These are phyloP conservation scores for Aspergillus pseudotamarii DNA, from an alignment of 2,329 filamentous ascomycete species.

Conservation along the genomic window DNA sequence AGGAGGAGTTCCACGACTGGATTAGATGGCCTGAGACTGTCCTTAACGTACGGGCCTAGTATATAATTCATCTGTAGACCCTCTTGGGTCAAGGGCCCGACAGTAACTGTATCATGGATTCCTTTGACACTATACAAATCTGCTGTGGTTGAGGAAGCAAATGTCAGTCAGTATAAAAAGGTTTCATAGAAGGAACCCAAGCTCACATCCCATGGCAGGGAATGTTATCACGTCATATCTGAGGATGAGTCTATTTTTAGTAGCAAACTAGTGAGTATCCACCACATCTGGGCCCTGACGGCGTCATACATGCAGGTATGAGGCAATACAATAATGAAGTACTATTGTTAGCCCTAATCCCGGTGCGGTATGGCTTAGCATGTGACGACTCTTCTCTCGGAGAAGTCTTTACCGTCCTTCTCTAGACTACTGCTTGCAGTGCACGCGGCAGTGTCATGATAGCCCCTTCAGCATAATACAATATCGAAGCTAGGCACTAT, in stretches of 20 bases:
- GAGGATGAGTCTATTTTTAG: background rate
- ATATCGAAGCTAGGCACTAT: background rate
- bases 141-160: background rate
- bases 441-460: background rate
- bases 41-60: background rate
- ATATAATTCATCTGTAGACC: background rate
- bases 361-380: background rate
- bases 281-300: background rate
- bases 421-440: background rate
- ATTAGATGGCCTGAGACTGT: conserved; percentile 31
- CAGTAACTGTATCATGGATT: fast-evolving
- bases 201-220: background rate
- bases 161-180: no score
- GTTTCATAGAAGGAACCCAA: no score
- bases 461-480: background rate
- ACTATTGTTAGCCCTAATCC: background rate
- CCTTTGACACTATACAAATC: background rate
- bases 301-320: background rate
- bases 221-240: background rate
- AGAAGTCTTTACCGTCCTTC: background rate
- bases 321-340: background rate
- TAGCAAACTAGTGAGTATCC: background rate
- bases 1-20: conserved; percentile 22
- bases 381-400: background rate
- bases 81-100: no score